A percentile compares a stretch with the other conserved stretches of the same genome.
Conservation (phyloP, 192 early-diverging fungal genomes). For the Jimgerdemannia flammicorona region DNA sequence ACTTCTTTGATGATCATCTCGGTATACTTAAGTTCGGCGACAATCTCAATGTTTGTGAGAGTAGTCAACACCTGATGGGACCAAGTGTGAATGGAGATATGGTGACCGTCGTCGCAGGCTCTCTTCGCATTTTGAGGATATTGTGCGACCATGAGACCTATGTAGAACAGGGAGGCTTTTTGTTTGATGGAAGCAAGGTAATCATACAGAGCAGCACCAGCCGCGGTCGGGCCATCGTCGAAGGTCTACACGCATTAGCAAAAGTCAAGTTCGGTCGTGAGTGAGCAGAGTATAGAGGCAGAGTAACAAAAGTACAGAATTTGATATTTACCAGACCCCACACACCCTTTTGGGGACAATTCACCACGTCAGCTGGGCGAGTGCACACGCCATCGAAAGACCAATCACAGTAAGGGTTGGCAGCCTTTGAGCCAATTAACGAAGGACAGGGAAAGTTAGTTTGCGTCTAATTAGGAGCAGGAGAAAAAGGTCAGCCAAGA, state of each 20-base stretch:
- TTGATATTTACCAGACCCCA: not conserved
- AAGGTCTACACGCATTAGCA: constrained; percentile 30
- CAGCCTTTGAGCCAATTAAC: not conserved
- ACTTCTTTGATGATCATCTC: constrained; percentile 39
- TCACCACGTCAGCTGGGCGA: not conserved
- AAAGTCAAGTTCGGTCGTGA: too few species aligned
- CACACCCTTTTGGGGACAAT: not conserved
- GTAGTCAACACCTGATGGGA: constrained; percentile 52
- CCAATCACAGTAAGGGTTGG: not conserved
- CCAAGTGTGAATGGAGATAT: constrained; percentile 63
- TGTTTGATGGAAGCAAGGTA: constrained; percentile 39
- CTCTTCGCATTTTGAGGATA: constrained; percentile 40
- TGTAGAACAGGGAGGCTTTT: constrained; percentile 61
- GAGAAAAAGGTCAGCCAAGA: not conserved
- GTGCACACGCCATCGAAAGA: not conserved
- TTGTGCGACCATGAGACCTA: constrained; percentile 53
- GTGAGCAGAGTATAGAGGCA: too few species aligned
- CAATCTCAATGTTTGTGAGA: constrained; percentile 41
- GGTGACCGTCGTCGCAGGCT: constrained; percentile 55
- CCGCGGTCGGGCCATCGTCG: constrained; percentile 62
- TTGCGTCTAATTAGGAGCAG: not conserved
- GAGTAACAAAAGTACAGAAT: too few species aligned
- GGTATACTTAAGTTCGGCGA: constrained; percentile 55
- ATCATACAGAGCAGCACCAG: constrained; percentile 39
- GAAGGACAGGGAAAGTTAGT: not conserved